Evolutionary conservation across 73 alveolate genomes (phyloP).

Genomic region (Urostyla sp.): DNA sequence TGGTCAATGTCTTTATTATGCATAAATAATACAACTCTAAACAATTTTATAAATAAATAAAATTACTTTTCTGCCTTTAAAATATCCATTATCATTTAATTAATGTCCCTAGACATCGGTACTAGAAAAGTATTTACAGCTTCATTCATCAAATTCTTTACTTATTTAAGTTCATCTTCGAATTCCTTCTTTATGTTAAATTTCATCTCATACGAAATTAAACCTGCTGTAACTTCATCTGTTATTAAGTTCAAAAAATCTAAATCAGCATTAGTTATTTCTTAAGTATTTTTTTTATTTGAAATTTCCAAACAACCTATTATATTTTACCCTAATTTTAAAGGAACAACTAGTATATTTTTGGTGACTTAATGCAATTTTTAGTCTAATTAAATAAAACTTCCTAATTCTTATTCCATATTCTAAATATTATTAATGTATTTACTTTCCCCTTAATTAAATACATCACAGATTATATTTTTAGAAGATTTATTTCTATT

Average conservation of each 20-base stretch:
- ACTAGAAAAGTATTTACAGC: constrained; percentile 9
- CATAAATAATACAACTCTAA: constrained; percentile 57
- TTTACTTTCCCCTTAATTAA: constrained; percentile 46
- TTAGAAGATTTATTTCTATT: neutral
- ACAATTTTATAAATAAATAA: too few relatives aligned
- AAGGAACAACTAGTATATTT: constrained; percentile 52
- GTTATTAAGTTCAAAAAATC: constrained; percentile 1
- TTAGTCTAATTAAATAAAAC: neutral
- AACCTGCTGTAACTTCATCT: constrained; percentile 44
- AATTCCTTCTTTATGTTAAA: constrained; percentile 52
- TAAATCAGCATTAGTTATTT: constrained; percentile 45
- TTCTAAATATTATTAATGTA: constrained; percentile 7
- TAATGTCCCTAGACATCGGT: constrained; percentile 41
- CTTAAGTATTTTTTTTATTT: constrained; percentile 35
- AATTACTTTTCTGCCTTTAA: constrained; percentile 50
- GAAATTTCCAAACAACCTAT: constrained; percentile 66
- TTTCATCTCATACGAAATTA: constrained; percentile 65
- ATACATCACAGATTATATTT: constrained; percentile 44
- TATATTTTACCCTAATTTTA: constrained; percentile 57
- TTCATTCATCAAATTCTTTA: constrained; percentile 49
- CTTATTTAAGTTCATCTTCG: constrained; percentile 55
- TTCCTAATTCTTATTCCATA: neutral
- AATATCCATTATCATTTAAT: neutral
- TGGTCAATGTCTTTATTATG: constrained; percentile 63
- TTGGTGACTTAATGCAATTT: constrained; percentile 45